A percentile compares a stretch with the other conserved stretches of the same genome.
Evolutionary conservation across 164 flowering plant species (phyloP).

Genomic region (Umbellularia californica): DNA sequence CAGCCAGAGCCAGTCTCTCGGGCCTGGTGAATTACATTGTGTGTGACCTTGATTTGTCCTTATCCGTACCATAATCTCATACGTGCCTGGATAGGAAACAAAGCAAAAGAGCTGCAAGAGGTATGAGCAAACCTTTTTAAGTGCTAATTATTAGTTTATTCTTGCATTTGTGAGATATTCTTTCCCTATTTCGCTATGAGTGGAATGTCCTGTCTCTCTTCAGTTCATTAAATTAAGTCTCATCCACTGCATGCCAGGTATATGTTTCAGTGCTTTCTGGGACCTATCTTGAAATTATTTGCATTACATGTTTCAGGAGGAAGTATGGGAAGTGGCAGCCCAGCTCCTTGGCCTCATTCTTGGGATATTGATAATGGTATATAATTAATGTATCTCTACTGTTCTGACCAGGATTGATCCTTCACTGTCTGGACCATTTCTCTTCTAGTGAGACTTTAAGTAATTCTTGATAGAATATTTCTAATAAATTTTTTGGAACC

Average conservation of each 20-base stretch:
- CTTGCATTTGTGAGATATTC: not conserved
- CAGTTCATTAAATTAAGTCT: not conserved
- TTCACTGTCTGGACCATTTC: not conserved
- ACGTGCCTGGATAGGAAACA: not conserved
- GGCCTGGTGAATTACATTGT: not conserved
- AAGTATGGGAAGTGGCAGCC: constrained; percentile 98
- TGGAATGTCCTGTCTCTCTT: not conserved
- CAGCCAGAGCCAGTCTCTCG: not conserved
- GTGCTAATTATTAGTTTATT: not conserved
- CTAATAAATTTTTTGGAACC: constrained; percentile 6
- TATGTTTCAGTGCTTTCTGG: not conserved
- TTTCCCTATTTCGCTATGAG: not conserved
- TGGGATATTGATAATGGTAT: constrained; percentile 74
- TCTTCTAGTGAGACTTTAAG: not conserved
- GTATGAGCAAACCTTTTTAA: not conserved
- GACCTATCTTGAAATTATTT: constrained; percentile 6
- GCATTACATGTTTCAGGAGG: constrained; percentile 54
- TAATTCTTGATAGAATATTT: constrained; percentile 6
- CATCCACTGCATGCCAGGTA: not conserved
- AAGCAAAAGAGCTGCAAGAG: not conserved
- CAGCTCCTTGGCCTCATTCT: constrained; percentile 83
- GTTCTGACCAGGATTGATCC: not conserved
- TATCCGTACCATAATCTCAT: not conserved
- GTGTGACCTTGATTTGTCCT: not conserved
- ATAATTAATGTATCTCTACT: constrained; percentile 3